phyloP scores from a whole-genome alignment of 2,329 filamentous ascomycete species.

The Blumeria graminis region DNA sequence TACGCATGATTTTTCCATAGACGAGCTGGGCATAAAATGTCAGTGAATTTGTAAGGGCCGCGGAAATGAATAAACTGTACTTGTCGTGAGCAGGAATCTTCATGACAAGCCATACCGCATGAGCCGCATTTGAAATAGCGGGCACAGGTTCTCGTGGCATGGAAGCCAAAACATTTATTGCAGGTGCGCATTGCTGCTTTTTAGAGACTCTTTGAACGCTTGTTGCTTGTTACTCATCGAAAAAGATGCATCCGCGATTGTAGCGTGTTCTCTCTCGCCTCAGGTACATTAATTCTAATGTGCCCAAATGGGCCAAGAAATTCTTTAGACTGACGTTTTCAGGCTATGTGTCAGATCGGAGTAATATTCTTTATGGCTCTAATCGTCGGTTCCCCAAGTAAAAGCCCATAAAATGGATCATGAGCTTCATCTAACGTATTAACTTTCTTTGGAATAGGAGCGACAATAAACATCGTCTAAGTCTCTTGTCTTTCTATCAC shows the following conservation, averaged over 20 bases:
- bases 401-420: background rate
- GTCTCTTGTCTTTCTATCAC: background rate
- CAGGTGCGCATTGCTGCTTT: no score
- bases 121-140: no score
- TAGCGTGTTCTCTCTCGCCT: background rate
- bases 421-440: background rate
- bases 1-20: background rate
- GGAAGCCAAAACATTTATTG: no score
- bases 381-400: background rate
- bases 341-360: background rate
- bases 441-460: background rate
- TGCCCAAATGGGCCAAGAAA: background rate
- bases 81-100: background rate
- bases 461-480: background rate
- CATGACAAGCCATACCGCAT: background rate
- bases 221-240: no score
- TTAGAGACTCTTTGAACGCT: no score
- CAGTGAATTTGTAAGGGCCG: background rate
- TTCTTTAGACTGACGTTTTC: background rate
- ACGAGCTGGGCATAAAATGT: background rate
- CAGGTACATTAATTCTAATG: background rate
- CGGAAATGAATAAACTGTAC: background rate
- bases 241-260: background rate
- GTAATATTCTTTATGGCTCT: background rate
- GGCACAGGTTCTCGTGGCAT: no score